Base-by-base conservation (phyloP, 805 yeast genomes). In the Metschnikowia sp. region DNA sequence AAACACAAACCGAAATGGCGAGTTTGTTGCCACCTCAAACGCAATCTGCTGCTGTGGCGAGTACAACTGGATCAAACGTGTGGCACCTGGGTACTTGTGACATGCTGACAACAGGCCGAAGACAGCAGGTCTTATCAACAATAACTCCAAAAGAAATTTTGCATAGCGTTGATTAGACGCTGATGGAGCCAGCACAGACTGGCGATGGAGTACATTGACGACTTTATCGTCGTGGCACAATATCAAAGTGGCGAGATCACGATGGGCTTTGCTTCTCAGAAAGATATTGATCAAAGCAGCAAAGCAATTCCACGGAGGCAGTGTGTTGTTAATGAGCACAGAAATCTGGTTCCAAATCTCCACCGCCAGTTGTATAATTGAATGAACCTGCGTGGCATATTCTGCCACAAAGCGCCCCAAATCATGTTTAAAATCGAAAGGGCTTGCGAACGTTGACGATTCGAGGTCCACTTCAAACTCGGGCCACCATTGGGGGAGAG, bases 401-500 rank as follows among this genome's bases (percentile, higher is more conserved):
- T 44, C 13, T 30, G 32, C 40, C 10, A 34, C 47, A 31, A 39
- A 47, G 29, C 15, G 22, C 7, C 15, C 36, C 35, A 47, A 19
- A 32, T 43, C 43, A n/a, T 26, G 18, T 22, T 13, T 26, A 22
- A 40, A 40, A 9, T 53, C 52, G 5, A 53, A 48, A 4, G 54
- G 52, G 31, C 54, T 50, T 2, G 46, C 22, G 15, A 47, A 30
- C 4, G 15, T 11, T 10, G 19, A 29, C 10, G 13, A 12, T 18
- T 31, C 8, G 8, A 3, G 11, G 10, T 2, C 22, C 4, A 6
- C 36, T 7, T 28, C 22, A 3, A 4, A 3, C 11, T 34, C 26
- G 1, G 53, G 53, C 56, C 53, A 50, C 56, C 56, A 52, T 3
- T 42, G 40, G 2, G 56, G 56, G 3, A 47, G 39, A 9, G 5